Base-by-base conservation (phyloP, 2,329 filamentous ascomycete genomes). In the Fusarium hainanense region DNA sequence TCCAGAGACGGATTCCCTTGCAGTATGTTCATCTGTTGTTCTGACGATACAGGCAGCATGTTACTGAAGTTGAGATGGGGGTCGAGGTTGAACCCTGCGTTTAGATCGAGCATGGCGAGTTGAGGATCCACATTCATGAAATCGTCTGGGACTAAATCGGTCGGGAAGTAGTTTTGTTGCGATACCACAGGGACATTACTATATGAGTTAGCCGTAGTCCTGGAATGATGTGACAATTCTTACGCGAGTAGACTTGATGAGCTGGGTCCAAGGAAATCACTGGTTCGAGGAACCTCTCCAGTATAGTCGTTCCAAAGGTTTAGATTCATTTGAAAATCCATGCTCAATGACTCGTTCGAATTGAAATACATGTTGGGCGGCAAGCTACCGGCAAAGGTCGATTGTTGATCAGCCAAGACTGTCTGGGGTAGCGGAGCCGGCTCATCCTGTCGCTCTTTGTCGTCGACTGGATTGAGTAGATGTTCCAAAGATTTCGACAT, bases 1-100 rank as follows among this genome's bases (percentile, higher is more conserved):
- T 37, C 28, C 0, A 56, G 16, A 0, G 34, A 0, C 4, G 4
- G 6, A 0, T 20, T 1, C 1, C 16, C 6, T 6, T n/a, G n/a
- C 0, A 7, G n/a, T 0, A 43, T 8, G 21, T 2, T 2, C 3
- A 8, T 18, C 0, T 55, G 20, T 1, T 50, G 7, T 2, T 43
- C 58, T 3, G 27, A 16, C 3, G 34, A 18, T 2, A 32, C 7
- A 7, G 20, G 18, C 2, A 54, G 7, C 10, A 37, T 48, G 13
- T 37, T 32, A 7, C 25, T 40, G 2, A 25, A 18, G 18, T 63
- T 18, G 7, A 57, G 6, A 3, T 40, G 30, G 2, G 20, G 32
- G 12, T 63, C 18, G 1, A 63, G 9, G 6, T 42, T 42, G 6
- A 55, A 32, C 2, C 7, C 10, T 18, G n/a, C 37, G 30, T 12